Evolutionary conservation across 1,139 yeast species (phyloP).

Genomic region (Kodamaea ohmeri): DNA sequence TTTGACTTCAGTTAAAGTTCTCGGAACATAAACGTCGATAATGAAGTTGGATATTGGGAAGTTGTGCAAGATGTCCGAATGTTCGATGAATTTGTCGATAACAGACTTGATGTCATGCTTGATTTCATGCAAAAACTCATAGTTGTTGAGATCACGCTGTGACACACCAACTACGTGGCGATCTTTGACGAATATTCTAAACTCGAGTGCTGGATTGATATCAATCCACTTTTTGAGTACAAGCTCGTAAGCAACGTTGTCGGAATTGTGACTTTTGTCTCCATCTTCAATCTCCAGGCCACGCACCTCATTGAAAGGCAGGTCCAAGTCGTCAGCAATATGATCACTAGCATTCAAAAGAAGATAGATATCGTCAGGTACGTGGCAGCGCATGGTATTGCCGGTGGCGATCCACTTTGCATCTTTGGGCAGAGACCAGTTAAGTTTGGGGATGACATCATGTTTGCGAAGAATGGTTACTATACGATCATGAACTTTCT

Average conservation of each 20-base stretch:
- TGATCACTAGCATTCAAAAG: conserved; percentile 85
- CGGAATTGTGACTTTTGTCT: too few species aligned
- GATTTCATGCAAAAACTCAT: conserved; percentile 58
- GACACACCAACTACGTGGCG: conserved; percentile 65
- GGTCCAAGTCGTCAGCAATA: conserved; percentile 76
- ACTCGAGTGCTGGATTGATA: conserved; percentile 86
- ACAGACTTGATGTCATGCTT: conserved; percentile 43
- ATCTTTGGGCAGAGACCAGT: conserved; percentile 97
- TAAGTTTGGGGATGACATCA: conserved; percentile 79
- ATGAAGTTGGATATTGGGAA: conserved; percentile 61
- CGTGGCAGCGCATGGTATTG: conserved; percentile 67
- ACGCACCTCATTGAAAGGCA: conserved; percentile 55
- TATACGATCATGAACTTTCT: conserved; percentile 56
- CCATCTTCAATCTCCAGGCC: conserved; percentile 10
- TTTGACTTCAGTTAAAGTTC: conserved; percentile 63
- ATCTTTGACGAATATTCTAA: conserved; percentile 74
- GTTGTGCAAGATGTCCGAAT: conserved; percentile 7
- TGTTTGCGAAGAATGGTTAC: conserved; percentile 36
- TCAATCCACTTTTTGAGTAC: conserved; percentile 79
- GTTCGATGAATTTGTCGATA: conserved; percentile 49
- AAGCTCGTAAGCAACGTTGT: conserved; percentile 48
- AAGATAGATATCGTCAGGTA: conserved; percentile 71
- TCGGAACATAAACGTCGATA: conserved; percentile 78
- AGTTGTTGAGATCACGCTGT: conserved; percentile 84
- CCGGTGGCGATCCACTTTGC: conserved; percentile 88